A percentile compares a stretch with the other conserved stretches of the same genome.
Evolutionary conservation across 2,329 filamentous ascomycete species (phyloP).

Genomic region (Ophiostoma himal-ulmi): DNA sequence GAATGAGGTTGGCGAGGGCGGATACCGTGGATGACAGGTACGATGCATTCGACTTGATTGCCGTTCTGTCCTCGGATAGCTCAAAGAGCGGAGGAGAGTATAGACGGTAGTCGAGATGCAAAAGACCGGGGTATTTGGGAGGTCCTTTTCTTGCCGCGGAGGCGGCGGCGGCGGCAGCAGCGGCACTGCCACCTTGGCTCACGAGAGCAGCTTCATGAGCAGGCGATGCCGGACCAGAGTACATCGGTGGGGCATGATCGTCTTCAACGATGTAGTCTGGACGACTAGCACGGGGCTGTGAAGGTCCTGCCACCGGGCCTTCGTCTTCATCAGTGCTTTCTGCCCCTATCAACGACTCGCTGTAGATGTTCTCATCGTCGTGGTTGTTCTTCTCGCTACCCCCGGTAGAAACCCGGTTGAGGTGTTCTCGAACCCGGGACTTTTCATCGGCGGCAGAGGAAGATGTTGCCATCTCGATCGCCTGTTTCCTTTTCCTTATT

Average conservation of each 20-base stretch:
- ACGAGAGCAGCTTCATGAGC: conserved; percentile 25
- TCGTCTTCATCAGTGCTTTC: conserved; percentile 16
- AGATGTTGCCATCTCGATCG: background rate
- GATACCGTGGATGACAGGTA: conserved; percentile 43
- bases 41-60: conserved; percentile 43
- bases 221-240: conserved; percentile 32
- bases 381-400: background rate
- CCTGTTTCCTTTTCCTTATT: background rate
- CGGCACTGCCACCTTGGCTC: conserved; percentile 22
- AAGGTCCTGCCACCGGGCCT: background rate
- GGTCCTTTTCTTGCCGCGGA: conserved; percentile 27
- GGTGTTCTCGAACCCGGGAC: conserved; percentile 6
- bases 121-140: conserved; percentile 43
- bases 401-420: background rate
- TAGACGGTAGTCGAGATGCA: conserved; percentile 45
- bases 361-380: background rate
- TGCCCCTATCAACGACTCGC: conserved; percentile 16
- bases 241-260: conserved; percentile 29
- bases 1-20: conserved; percentile 44
- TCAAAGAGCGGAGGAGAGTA: conserved; percentile 50
- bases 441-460: background rate
- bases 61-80: conserved; percentile 44
- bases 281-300: background rate
- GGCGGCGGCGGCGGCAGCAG: conserved; percentile 16
- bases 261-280: background rate